Base-by-base conservation (phyloP, 2,329 filamentous ascomycete species). In the Zymoseptoria tritici region DNA sequence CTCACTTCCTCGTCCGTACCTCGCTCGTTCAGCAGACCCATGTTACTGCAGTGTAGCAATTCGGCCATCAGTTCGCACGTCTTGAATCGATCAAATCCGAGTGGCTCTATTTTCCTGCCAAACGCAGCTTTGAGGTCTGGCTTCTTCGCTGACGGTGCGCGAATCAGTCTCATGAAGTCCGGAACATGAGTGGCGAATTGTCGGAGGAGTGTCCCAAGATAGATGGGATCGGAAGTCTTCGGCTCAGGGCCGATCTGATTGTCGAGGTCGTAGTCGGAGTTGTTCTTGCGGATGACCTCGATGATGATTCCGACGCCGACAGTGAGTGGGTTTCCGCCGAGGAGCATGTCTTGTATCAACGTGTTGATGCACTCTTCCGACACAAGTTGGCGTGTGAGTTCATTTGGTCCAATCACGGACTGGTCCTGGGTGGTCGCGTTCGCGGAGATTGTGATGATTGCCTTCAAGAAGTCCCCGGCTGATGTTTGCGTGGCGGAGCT, bases 41-140 rank as follows among this genome's bases (percentile, higher is more conserved):
- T 99, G 73, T 99, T 99, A 74, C 93, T 97, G 76, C 94, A 99
- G 75, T 99, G 94, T 49, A 99, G 78, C 52, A 99, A 80, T 75
- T 99, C 94, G 0, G 94, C 94, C 94, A 99, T 97, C 61, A 99
- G 81, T 76, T 99, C 94, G 74, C 94, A 99, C 0, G 94, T 97
- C 80, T 99, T 99, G 80, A 99, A 99, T 20, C 94, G 84, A 75
- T 99, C 94, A 71, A 99, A 99, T 2, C 94, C 94, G 9, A 99
- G 82, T 3, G 94, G 93, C 74, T 97, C 91, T 56, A 99, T 92
- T 73, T 88, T 90, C 52, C 87, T 85, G 56, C 92, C 92, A 79
- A 96, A 99, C 0, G 94, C 94, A 2, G 91, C 93, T 67, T 86
- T 88, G 46, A 97, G 79, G 60, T 87, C 85, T 52, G 87, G 84